phyloP scores from a whole-genome alignment of 306 rosid genomes.

The Quercus wislizeni region DNA sequence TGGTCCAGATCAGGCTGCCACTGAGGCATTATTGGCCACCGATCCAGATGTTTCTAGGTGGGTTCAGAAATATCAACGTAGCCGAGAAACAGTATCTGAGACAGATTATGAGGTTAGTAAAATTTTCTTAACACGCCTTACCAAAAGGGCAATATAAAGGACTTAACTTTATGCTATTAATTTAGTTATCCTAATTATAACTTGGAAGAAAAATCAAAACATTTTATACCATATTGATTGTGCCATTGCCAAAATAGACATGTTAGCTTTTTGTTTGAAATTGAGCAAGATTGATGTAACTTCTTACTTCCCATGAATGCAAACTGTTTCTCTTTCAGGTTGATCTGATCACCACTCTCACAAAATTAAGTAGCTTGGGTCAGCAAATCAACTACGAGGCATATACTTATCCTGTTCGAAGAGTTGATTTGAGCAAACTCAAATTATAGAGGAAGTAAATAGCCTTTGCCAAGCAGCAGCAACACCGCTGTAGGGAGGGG shows the following conservation, averaged over 20 bases:
- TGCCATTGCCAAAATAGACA: not conserved
- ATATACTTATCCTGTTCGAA: conserved; percentile 58
- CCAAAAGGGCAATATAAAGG: not conserved
- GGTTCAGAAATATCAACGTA: conserved; percentile 86
- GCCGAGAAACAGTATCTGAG: conserved; percentile 89
- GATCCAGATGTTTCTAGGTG: conserved; percentile 85
- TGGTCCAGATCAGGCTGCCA: conserved; percentile 84
- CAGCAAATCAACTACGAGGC: conserved; percentile 89
- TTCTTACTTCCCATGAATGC: not conserved
- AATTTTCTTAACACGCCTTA: not conserved
- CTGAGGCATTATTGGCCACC: conserved; percentile 69
- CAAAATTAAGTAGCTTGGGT: conserved; percentile 80
- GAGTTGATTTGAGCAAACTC: conserved; percentile 73
- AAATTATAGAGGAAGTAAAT: conserved; percentile 47
- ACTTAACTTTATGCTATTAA: not conserved
- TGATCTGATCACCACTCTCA: conserved; percentile 79
- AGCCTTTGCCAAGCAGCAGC: not conserved
- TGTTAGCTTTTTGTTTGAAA: not conserved
- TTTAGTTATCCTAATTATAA: not conserved
- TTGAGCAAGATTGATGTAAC: not conserved
- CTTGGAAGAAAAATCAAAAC: not conserved
- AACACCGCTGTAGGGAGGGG: not conserved
- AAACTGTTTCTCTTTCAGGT: conserved; percentile 48
- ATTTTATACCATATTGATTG: not conserved
- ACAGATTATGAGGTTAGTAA: conserved; percentile 85